Evolutionary conservation across 352 stramenopile genomes (phyloP).

Genomic region (Phytophthora fragariae): DNA sequence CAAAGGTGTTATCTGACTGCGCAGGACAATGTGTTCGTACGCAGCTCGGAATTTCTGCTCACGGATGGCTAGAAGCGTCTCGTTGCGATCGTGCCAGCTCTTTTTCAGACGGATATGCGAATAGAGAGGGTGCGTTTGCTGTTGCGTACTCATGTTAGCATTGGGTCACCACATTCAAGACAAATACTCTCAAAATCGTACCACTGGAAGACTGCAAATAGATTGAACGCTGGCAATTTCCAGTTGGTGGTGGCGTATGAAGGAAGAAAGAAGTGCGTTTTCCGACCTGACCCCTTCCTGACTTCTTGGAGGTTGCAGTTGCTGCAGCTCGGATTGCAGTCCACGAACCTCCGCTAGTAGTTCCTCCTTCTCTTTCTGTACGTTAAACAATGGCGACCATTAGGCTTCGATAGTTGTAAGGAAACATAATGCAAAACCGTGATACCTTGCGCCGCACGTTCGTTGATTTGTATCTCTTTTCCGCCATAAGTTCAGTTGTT

Average conservation of each 20-base stretch:
- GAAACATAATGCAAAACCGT: background rate
- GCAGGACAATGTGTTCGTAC: slow-evolving; percentile 25
- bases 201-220: slow-evolving; percentile 5
- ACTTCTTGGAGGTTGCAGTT: background rate
- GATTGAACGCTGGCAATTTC: slow-evolving; percentile 10
- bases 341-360: slow-evolving; percentile 7
- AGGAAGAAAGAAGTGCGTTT: background rate
- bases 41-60: slow-evolving; percentile 27
- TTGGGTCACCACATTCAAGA: background rate
- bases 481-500: background rate
- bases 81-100: slow-evolving; percentile 21
- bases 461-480: background rate
- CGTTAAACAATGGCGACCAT: background rate
- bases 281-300: background rate
- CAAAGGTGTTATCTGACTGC: background rate
- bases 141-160: background rate
- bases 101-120: slow-evolving; percentile 22
- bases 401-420: background rate
- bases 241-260: slow-evolving; percentile 4
- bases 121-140: slow-evolving; percentile 21
- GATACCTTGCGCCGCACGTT: background rate
- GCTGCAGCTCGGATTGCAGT: slow-evolving; percentile 12
- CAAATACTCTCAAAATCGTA: background rate
- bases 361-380: slow-evolving; percentile 8
- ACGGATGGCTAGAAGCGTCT: slow-evolving; percentile 15